Conservation (phyloP, 2,329 filamentous ascomycete species). For the Dothidotthia symphoricarpi region DNA sequence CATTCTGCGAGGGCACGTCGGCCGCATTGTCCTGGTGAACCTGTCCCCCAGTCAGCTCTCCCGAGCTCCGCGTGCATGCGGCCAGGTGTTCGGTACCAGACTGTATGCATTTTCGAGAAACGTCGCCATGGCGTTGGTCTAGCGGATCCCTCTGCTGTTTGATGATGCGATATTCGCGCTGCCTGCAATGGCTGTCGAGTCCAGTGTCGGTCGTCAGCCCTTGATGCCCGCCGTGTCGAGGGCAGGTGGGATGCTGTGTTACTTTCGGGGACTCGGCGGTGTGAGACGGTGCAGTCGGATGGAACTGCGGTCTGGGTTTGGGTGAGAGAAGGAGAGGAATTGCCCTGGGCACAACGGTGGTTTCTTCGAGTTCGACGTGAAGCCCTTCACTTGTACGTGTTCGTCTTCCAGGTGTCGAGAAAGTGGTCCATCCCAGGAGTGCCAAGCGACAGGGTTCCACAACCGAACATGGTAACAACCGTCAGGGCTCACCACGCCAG, state of each 20-base stretch:
- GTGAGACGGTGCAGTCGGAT: slow-evolving; percentile 9
- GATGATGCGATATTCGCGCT: slow-evolving; percentile 6
- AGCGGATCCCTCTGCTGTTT: slow-evolving; percentile 5
- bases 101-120: slow-evolving; percentile 96
- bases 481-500: no score
- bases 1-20: slow-evolving; percentile 84
- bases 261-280: slow-evolving; percentile 18
- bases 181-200: slow-evolving; percentile 26
- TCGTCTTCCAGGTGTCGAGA: slow-evolving; percentile 40
- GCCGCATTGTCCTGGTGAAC: slow-evolving; percentile 95
- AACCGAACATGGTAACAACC: slow-evolving; percentile 24
- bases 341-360: slow-evolving; percentile 19
- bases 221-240: slow-evolving; percentile 31
- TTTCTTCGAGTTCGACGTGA: slow-evolving; percentile 16
- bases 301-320: slow-evolving; percentile 13
- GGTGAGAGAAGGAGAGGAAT: slow-evolving; percentile 10
- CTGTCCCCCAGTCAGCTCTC: slow-evolving; percentile 34
- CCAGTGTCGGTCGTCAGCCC: slow-evolving; percentile 32
- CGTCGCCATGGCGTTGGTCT: slow-evolving; percentile 71
- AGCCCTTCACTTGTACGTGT: slow-evolving; percentile 27
- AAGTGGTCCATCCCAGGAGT: slow-evolving; percentile 30
- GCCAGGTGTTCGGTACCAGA: slow-evolving; percentile 55
- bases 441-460: slow-evolving; percentile 27
- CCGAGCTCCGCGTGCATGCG: slow-evolving; percentile 19
- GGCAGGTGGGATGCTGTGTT: slow-evolving; percentile 39